Base-by-base conservation (phyloP, 345 rosid genomes). In the Geranium brycei region DNA sequence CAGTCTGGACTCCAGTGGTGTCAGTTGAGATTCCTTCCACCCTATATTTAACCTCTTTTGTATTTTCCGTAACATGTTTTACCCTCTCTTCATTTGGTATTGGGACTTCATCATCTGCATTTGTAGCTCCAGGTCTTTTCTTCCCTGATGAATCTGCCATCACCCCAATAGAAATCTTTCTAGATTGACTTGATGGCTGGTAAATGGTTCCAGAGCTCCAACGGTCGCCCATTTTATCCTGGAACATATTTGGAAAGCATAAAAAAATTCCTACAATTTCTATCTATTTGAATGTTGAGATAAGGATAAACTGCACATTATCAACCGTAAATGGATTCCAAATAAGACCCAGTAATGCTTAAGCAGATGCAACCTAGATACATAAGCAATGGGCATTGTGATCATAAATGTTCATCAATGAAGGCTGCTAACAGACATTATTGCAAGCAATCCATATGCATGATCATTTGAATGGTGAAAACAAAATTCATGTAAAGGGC, bases 111-210 rank as follows among this genome's bases (percentile, higher is more conserved):
- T 69, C 73, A 66, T 69, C 73, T 72, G 47, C 75, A 71, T 74
- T 73, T 51, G 66, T 66, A 31, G 69, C 57, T 75, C 47, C 75
- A 61, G 61, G 62, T 61, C 75, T 76, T 79, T 73, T 79, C 76
- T 73, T 80, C 23, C 77, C 71, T 32, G 57, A 71, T 60, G 89
- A 70, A 69, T 83, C 91, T 8, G 69, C 72, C 75, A 73, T 63
- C 67, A 93, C 78, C 75, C 99, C 99, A 32, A 93, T 82, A 19
- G 96, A 90, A 30, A 88, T 79, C 83, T 93, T 93, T 70, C 91
- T 84, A 31, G 84, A 71, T 62, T 88, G 96, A 74, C 91, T 88
- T 60, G 83, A 79, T 19, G 78, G 87, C 69, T 58, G 78, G 68
- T 59, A 77, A 72, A 72, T 71, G 71, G 85, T 81, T 66, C 86